Evolutionary conservation across 441 rosid species (phyloP).

Genomic region (Arabidopsis hybrid): DNA sequence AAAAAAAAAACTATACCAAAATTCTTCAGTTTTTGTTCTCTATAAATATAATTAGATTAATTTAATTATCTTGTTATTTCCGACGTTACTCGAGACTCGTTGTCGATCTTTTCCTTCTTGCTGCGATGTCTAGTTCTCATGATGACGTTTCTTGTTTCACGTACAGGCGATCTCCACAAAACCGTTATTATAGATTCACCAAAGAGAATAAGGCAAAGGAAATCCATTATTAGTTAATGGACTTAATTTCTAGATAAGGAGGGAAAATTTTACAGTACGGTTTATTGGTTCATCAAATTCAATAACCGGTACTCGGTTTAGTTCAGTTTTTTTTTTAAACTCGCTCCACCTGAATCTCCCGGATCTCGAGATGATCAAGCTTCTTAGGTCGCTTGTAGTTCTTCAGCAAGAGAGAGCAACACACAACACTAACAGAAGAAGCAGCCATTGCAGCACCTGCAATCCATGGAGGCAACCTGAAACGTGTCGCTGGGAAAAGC

Average conservation of each 20-base stretch:
- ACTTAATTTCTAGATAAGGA: too few species aligned
- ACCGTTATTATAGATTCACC: too few species aligned
- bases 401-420: conserved; percentile 85
- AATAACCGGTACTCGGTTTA: not conserved
- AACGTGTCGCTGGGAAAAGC: conserved; percentile 72
- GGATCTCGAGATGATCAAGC: conserved; percentile 59
- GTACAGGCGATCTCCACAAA: too few species aligned
- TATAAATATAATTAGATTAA: too few species aligned
- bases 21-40: too few species aligned
- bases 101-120: not conserved
- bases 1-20: too few species aligned
- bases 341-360: conserved; percentile 60
- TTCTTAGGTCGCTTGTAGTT: conserved; percentile 73
- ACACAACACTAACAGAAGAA: conserved; percentile 89
- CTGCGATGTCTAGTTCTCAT: not conserved
- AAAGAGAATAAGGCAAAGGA: too few species aligned
- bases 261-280: not conserved
- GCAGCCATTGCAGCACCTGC: conserved; percentile 99
- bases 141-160: not conserved
- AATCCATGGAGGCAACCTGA: conserved; percentile 93
- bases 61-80: not conserved
- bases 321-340: conserved; percentile 24
- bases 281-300: not conserved
- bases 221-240: too few species aligned
- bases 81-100: not conserved